phyloP scores from a whole-genome alignment of 208 protist species.

The Endotrypanum monterogeii region DNA sequence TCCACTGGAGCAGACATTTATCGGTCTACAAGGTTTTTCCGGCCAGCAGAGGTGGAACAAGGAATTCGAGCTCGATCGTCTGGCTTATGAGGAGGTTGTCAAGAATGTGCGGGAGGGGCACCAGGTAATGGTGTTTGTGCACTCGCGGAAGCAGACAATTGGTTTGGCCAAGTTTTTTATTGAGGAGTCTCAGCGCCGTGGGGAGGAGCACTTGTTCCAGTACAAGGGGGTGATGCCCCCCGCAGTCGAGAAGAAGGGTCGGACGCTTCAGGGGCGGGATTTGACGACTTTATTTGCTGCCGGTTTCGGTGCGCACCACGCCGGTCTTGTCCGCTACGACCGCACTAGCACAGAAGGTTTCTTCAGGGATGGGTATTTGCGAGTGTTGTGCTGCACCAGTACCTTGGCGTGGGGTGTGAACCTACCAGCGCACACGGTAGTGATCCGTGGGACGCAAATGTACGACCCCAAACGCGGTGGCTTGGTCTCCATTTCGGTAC shows the following conservation, averaged over 20 bases:
- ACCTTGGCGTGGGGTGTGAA: constrained; percentile 99
- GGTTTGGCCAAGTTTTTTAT: constrained; percentile 90
- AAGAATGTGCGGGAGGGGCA: constrained; percentile 91
- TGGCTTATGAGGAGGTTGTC: constrained; percentile 82
- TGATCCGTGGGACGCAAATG: constrained; percentile 98
- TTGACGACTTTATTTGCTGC: constrained; percentile 84
- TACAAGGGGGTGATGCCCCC: constrained; percentile 49
- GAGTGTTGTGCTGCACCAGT: constrained; percentile 97
- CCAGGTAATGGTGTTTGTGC: constrained; percentile 99
- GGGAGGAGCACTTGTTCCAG: constrained; percentile 67
- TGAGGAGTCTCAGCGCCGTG: constrained; percentile 77
- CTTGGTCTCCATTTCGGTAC: constrained; percentile 97
- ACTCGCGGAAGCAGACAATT: constrained; percentile 97
- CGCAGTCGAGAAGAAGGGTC: constrained; percentile 45
- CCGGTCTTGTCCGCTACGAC: constrained; percentile 95
- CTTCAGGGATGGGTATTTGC: constrained; percentile 94
- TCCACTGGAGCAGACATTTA: constrained; percentile 96
- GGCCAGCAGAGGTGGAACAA: constrained; percentile 44
- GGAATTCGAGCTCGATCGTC: constrained; percentile 62
- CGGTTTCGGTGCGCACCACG: constrained; percentile 97
- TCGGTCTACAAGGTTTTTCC: constrained; percentile 81
- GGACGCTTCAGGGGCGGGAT: constrained; percentile 82
- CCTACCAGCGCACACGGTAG: constrained; percentile 98
- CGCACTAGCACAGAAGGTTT: constrained; percentile 95
- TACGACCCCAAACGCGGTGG: constrained; percentile 95